Evolutionary conservation across 257 asterid genomes (phyloP), one percentile per base, ranked within the genome.

Genomic region (Euphrasia confusa): DNA sequence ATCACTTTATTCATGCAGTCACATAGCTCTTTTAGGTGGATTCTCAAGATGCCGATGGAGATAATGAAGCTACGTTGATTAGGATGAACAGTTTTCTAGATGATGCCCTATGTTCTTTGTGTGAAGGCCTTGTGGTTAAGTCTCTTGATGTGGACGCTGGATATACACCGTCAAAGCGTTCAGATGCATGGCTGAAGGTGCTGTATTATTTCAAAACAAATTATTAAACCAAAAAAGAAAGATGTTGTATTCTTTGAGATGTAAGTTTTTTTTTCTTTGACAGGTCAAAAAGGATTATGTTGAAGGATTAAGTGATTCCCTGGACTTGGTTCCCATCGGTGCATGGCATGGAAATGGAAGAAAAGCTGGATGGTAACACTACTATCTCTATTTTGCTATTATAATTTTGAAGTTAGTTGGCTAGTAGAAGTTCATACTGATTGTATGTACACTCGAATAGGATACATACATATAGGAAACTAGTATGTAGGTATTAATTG

Each of bases 291-390:
- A 83, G 69, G 97, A 90, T 71, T 90, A 90, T 61, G 80, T 90
- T 58, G 93, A 87, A 58, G 97, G 97, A 61, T 73, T 90, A 61
- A 47, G 76, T 71, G 97, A 90, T 82, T 87, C 96, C 58, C 61
- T 90, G 81, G 97, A 90, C 80, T 83, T 90, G 80, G 97, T 90
- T 64, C 95, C 96, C 4, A 87, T 90, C 65, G 97, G 96, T 70
- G 97, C 95, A 57, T 90, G 97, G 97, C 72, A 85, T 63, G 97
- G 97, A 64, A 90, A 85, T 73, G 97, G 97, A 83, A 81, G 97
- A 72, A 90, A 90, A 79, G 96, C 95, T 54, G 97, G 95, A 80
- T 90, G 97, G 97, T 90, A 79, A 60, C 45, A 58, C 68, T 49
- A 42, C 33, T 42, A 15, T 10, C 44, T 56, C 15, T 48, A 35